Conservation (phyloP, 768 basidiomycete species). For the Daedalea quercina region DNA sequence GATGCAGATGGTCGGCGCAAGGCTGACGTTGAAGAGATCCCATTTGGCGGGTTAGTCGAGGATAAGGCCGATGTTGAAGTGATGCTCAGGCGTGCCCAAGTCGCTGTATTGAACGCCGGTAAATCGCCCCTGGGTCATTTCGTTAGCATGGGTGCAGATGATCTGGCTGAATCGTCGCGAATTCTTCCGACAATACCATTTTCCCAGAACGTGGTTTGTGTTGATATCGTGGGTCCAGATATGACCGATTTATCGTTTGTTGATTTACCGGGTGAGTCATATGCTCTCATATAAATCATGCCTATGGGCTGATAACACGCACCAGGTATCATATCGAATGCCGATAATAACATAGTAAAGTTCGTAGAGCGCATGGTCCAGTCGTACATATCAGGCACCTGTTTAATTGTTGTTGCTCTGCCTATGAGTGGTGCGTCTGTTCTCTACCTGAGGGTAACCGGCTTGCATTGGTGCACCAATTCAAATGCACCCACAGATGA, state of each 20-base stretch:
- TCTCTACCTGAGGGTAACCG: neutral
- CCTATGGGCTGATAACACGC: constrained; percentile 6
- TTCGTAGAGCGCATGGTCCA: constrained; percentile 41
- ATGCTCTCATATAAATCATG: constrained; percentile 1
- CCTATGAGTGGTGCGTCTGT: constrained; percentile 41
- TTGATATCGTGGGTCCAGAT: constrained; percentile 21
- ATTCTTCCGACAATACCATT: constrained; percentile 13
- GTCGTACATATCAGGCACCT: constrained; percentile 39
- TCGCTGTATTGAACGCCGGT: constrained; percentile 46
- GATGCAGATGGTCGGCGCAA: constrained; percentile 30
- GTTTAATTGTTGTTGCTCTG: constrained; percentile 41
- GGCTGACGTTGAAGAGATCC: constrained; percentile 16
- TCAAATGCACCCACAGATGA: constrained; percentile 34
- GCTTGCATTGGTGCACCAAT: neutral
- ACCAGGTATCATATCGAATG: neutral
- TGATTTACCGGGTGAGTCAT: constrained; percentile 23
- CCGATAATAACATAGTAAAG: constrained; percentile 18
- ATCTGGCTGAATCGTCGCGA: neutral
- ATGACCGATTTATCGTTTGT: constrained; percentile 25
- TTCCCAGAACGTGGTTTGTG: constrained; percentile 21
- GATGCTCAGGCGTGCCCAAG: constrained; percentile 52
- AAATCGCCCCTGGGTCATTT: constrained; percentile 17
- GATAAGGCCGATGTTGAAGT: constrained; percentile 41
- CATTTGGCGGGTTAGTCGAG: constrained; percentile 38
- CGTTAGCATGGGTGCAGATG: neutral